Evolutionary conservation across 768 basidiomycete genomes (phyloP).

Genomic region (Calocera cornea): DNA sequence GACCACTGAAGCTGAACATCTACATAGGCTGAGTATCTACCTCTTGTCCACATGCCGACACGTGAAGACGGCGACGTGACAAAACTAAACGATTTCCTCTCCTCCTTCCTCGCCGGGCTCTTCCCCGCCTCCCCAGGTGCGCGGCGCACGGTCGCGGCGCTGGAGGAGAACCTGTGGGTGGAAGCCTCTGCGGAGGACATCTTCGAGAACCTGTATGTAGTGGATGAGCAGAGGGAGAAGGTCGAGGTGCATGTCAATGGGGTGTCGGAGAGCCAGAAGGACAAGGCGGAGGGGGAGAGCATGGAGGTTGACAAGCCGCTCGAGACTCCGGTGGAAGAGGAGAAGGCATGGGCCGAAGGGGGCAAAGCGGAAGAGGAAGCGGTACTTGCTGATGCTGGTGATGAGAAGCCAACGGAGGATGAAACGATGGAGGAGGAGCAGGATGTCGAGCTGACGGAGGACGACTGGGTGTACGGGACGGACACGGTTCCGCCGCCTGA

Average conservation of each 20-base stretch:
- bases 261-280: neutral
- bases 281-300: neutral
- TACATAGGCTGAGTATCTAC: slow-evolving; percentile 65
- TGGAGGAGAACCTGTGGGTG: slow-evolving; percentile 66
- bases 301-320: neutral
- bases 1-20: neutral
- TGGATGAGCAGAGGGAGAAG: slow-evolving; percentile 18
- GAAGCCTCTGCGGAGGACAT: slow-evolving; percentile 61
- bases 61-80: slow-evolving; percentile 46
- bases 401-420: neutral
- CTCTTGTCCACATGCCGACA: slow-evolving; percentile 47
- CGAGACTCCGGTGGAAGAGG: neutral
- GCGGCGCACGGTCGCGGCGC: slow-evolving; percentile 62
- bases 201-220: slow-evolving; percentile 40
- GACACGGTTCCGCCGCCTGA: slow-evolving; percentile 28
- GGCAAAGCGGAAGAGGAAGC: neutral
- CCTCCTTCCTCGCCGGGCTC: slow-evolving; percentile 59
- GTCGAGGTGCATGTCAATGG: neutral
- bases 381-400: neutral
- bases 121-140: slow-evolving; percentile 61
- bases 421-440: slow-evolving; percentile 18
- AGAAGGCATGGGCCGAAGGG: neutral
- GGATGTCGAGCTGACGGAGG: slow-evolving; percentile 26
- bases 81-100: slow-evolving; percentile 51
- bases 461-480: slow-evolving; percentile 50